phyloP scores from a whole-genome alignment of 1,139 yeast genomes.

The Geotrichum bryndzae region DNA sequence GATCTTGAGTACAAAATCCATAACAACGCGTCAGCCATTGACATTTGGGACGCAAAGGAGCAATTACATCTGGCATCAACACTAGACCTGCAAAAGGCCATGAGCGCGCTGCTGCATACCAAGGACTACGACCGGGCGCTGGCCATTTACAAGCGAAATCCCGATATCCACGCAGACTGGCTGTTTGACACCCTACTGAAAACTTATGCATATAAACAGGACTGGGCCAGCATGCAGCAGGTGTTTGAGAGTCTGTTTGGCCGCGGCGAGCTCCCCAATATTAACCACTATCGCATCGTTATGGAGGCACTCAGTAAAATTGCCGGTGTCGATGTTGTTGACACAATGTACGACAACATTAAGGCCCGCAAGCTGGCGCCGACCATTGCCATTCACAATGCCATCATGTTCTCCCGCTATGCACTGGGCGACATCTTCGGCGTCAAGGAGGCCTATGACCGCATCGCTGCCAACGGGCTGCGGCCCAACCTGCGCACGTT shows the following conservation, averaged over 20 bases:
- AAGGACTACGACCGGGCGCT: constrained; percentile 44
- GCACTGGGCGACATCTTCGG: constrained; percentile 43
- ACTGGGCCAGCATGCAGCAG: constrained; percentile 56
- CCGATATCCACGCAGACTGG: constrained; percentile 28
- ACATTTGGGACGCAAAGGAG: constrained; percentile 21
- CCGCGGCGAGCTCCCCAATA: constrained; percentile 49
- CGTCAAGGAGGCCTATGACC: constrained; percentile 42
- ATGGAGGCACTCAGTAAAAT: constrained; percentile 56
- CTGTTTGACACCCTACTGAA: constrained; percentile 29
- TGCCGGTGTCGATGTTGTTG: constrained; percentile 52
- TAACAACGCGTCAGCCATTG: constrained; percentile 9
- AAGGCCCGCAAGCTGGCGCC: constrained; percentile 46
- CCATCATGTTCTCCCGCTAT: constrained; percentile 45
- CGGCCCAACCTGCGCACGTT: constrained; percentile 31
- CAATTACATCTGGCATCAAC: constrained; percentile 17
- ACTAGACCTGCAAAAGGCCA: constrained; percentile 32
- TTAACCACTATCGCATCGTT: constrained; percentile 56
- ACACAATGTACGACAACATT: constrained; percentile 45
- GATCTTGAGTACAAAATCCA: constrained; percentile 18
- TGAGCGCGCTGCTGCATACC: constrained; percentile 40
- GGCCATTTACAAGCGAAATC: constrained; percentile 35
- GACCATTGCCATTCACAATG: constrained; percentile 41
- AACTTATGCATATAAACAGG: constrained; percentile 47
- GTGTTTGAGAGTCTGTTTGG: constrained; percentile 60
- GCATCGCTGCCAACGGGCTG: constrained; percentile 38